Evolutionary conservation across 2,329 filamentous ascomycete genomes (phyloP), one percentile per base, ranked within the genome.

Genomic region (Colletotrichum sp.): DNA sequence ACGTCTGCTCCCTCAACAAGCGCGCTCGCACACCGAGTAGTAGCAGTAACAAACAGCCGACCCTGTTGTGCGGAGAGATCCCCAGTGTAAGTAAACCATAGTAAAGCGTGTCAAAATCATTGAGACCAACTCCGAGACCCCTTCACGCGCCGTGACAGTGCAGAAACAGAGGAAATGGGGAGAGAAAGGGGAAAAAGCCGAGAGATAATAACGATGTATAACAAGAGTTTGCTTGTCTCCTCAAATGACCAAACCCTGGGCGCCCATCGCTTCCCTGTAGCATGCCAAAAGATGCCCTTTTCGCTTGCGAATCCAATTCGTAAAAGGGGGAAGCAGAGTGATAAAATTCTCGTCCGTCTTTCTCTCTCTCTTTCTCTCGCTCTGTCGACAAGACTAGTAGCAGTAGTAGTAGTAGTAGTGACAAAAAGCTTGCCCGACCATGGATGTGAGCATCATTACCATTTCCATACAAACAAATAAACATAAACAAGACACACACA

Each of bases 401-500:
- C 43, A 21, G 43, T 51, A 51, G 43, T 21, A 51, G 43, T 47
- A 18, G 24, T 24, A 58, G 51, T 51, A 70, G 66, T 29, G 69
- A 58, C 11, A 58, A 58, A 36, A 34, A 61, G 54, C 54, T 51
- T 54, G 63, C 61, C 69, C 71, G 21, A 27, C 27, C 24, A 34
- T 38, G 27, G 29, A n/a, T n/a, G 18, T 27, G 69, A 64, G 68
- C 34, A 65, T 21, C 43, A 74, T 72, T 74, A 74, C 68, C 72
- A 67, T 64, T 59, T 63, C 72, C 63, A 55, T 29, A 58, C 16
- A 71, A 55, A 65, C 63, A 65, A 38, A 61, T 18, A 43, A 54
- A 58, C 24, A 73, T 55, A 74, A 74, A 72, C 69, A 74, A 36
- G 63, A 71, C 43, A 70, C 43, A 70, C 43, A 51, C 55, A 67